Evolutionary conservation across 2,329 filamentous ascomycete species (phyloP).

Genomic region (Alternaria gaisen): DNA sequence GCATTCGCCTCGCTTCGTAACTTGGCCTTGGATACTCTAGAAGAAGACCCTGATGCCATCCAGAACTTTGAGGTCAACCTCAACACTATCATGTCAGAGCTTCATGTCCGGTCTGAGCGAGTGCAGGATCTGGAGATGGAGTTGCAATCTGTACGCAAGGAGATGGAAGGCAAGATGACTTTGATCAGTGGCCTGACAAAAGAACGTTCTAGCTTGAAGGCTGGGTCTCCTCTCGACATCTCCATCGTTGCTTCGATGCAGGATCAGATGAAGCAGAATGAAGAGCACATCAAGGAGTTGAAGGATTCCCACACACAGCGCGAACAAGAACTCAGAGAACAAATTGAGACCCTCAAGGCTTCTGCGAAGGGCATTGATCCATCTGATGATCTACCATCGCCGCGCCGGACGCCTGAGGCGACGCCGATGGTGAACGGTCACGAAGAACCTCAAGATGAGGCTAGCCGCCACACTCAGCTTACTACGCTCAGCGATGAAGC

Average conservation of each 20-base stretch:
- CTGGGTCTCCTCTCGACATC: constrained; percentile 83
- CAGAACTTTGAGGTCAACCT: constrained; percentile 93
- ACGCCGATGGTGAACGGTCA: constrained; percentile 13
- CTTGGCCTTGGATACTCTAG: constrained; percentile 86
- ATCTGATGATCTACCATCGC: constrained; percentile 29
- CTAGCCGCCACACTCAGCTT: constrained; percentile 66
- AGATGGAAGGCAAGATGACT: constrained; percentile 96
- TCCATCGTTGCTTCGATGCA: constrained; percentile 87
- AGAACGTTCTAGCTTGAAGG: constrained; percentile 88
- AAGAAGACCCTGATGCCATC: constrained; percentile 80
- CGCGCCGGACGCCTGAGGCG: constrained; percentile 20
- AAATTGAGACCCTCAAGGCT: constrained; percentile 74
- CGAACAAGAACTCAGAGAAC: constrained; percentile 76
- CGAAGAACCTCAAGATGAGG: constrained; percentile 33
- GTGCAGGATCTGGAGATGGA: constrained; percentile 91
- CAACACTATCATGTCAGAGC: constrained; percentile 89
- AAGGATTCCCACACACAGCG: constrained; percentile 76
- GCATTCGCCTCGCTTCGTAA: constrained; percentile 90
- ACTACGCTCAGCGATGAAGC: constrained; percentile 75
- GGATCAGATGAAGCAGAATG: constrained; percentile 86
- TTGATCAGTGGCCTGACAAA: constrained; percentile 94
- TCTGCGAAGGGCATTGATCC: constrained; percentile 53
- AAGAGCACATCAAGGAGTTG: constrained; percentile 77
- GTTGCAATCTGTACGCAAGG: constrained; percentile 82
- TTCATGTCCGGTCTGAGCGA: constrained; percentile 85